Percentiles rank a stretch among this genome's conserved stretches.
These are phyloP conservation scores for Xylaria sp. DNA, from an alignment of 2,329 filamentous ascomycete genomes.

Conservation along the genomic window DNA sequence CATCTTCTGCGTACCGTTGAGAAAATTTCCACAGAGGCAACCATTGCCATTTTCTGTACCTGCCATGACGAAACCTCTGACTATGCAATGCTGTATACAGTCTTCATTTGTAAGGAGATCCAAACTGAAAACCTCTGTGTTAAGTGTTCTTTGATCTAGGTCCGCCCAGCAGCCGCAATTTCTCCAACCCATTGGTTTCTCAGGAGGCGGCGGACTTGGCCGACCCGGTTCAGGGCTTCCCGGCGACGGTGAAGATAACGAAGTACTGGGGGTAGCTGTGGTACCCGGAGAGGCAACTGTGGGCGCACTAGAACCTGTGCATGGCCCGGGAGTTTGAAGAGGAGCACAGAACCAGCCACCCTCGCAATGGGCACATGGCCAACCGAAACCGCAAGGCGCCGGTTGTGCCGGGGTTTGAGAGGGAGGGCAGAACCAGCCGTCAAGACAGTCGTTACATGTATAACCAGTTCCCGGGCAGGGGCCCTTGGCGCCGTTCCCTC, in stretches of 20 bases:
- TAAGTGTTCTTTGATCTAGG: constrained; percentile 40
- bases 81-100: constrained; percentile 61
- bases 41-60: constrained; percentile 60
- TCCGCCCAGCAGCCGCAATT: constrained; percentile 49
- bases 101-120: constrained; percentile 44
- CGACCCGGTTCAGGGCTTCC: constrained; percentile 17
- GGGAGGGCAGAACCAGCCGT: constrained; percentile 53
- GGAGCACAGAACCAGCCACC: constrained; percentile 53
- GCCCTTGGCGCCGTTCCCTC: constrained; percentile 38
- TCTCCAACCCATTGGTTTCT: constrained; percentile 42
- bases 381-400: constrained; percentile 51
- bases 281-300: constrained; percentile 16
- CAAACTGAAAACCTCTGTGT: constrained; percentile 31
- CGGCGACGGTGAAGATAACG: constrained; percentile 4
- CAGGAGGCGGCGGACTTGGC: constrained; percentile 38
- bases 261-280: not conserved
- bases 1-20: constrained; percentile 54
- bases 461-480: constrained; percentile 52
- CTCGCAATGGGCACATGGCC: constrained; percentile 51
- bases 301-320: constrained; percentile 31
- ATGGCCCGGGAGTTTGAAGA: constrained; percentile 38
- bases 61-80: constrained; percentile 56
- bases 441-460: constrained; percentile 50
- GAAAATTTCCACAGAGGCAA: constrained; percentile 59
- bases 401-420: constrained; percentile 48